phyloP scores from a whole-genome alignment of 208 protist species.

The Trypanosoma scelopori region DNA sequence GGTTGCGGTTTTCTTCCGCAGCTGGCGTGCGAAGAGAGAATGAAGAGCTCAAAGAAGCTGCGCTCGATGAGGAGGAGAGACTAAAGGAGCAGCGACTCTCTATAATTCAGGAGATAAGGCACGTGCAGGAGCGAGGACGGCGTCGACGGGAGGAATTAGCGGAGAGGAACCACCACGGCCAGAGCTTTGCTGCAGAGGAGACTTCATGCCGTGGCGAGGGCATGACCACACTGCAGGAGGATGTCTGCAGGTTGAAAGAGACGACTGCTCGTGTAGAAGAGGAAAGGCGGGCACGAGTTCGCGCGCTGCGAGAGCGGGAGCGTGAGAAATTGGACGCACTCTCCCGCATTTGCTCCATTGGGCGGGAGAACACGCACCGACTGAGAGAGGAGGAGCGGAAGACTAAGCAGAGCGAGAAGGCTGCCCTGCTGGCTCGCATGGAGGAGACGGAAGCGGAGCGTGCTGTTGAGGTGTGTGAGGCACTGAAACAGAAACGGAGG shows the following conservation, averaged over 20 bases:
- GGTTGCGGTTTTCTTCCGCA: conserved; percentile 30
- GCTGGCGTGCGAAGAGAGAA: conserved; percentile 44
- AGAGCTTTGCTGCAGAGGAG: conserved; percentile 1
- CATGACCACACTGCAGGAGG: conserved; percentile 9
- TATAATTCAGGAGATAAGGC: conserved; percentile 63
- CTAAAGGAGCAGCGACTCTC: conserved; percentile 33
- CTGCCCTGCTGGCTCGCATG: conserved; percentile 29
- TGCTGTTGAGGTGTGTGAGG: conserved; percentile 53
- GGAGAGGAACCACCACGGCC: conserved; percentile 11
- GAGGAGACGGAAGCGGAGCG: conserved; percentile 36
- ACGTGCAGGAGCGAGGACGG: conserved; percentile 52
- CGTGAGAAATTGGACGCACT: conserved; percentile 25
- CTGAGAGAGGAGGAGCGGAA: conserved; percentile 28
- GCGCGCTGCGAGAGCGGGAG: conserved; percentile 12
- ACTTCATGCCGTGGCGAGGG: conserved; percentile 6
- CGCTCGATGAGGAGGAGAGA: conserved; percentile 39
- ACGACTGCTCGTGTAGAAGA: conserved; percentile 17
- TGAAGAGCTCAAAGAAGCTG: conserved; percentile 35
- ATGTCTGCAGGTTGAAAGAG: conserved; percentile 11
- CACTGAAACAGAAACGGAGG: conserved; percentile 45
- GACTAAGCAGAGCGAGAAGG: conserved; percentile 26
- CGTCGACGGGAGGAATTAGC: conserved; percentile 28
- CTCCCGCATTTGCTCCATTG: conserved; percentile 20
- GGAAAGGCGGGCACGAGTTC: conserved; percentile 12
- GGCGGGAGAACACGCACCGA: conserved; percentile 38